Percentiles rank a stretch among this genome's conserved stretches.
Evolutionary conservation across 2,329 filamentous ascomycete species (phyloP).

Genomic region (Orbilia brochopaga): DNA sequence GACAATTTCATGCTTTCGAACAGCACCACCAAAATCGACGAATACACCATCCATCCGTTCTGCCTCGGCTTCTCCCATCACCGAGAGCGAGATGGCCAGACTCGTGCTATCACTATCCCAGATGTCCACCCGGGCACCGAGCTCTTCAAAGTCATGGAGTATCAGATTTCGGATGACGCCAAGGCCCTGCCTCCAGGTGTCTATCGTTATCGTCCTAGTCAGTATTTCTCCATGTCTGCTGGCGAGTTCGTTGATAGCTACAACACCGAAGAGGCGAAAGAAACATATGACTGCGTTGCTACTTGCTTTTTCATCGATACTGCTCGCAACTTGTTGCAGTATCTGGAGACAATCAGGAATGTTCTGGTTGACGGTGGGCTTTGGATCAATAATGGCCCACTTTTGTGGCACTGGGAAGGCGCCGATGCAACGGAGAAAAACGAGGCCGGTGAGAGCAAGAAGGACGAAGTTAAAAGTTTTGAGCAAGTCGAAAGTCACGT

Average conservation of each 20-base stretch:
- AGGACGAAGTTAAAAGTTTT: slow-evolving; percentile 33
- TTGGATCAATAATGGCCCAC: slow-evolving; percentile 86
- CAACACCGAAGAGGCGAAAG: slow-evolving; percentile 66
- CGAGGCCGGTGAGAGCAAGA: slow-evolving; percentile 62
- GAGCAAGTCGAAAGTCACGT: slow-evolving; percentile 59
- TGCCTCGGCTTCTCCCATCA: slow-evolving; percentile 89
- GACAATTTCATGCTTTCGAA: slow-evolving; percentile 70
- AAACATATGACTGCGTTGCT: slow-evolving; percentile 78
- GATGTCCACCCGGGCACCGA: slow-evolving; percentile 74
- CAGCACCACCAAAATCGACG: slow-evolving; percentile 65
- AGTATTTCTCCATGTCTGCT: slow-evolving; percentile 83
- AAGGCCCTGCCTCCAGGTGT: slow-evolving; percentile 52
- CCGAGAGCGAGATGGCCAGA: slow-evolving; percentile 72
- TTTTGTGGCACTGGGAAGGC: slow-evolving; percentile 95
- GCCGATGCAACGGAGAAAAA: slow-evolving; percentile 66
- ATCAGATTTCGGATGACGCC: background rate
- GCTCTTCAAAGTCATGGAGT: slow-evolving; percentile 58
- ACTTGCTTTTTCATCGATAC: slow-evolving; percentile 98
- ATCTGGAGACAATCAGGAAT: slow-evolving; percentile 80
- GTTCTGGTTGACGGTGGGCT: slow-evolving; percentile 79
- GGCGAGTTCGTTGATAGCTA: slow-evolving; percentile 92
- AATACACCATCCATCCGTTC: slow-evolving; percentile 83
- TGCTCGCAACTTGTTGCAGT: slow-evolving; percentile 87
- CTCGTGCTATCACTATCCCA: slow-evolving; percentile 75
- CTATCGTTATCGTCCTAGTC: slow-evolving; percentile 54